Percentiles rank a stretch among this genome's conserved stretches.
phyloP scores from a whole-genome alignment of 2,329 filamentous ascomycete species.

The Epichloe uncinata region DNA sequence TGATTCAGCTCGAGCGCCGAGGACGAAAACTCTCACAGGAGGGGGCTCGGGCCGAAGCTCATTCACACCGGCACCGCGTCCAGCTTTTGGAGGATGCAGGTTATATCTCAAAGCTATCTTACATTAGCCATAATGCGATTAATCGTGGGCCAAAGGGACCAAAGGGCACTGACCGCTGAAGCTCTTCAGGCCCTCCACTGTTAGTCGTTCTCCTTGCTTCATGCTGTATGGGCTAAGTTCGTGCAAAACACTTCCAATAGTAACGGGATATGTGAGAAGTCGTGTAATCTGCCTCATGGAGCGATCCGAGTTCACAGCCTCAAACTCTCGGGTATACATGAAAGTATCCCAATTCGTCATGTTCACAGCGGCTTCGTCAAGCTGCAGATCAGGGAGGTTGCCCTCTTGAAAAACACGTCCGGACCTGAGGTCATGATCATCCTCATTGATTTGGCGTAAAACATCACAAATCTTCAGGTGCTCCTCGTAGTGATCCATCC shows the following conservation, averaged over 20 bases:
- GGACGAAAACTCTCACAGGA: constrained; percentile 79
- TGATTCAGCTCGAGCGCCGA: constrained; percentile 93
- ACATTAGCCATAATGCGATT: not conserved
- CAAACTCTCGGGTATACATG: constrained; percentile 81
- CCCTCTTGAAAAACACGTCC: constrained; percentile 91
- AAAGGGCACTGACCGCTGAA: constrained; percentile 59
- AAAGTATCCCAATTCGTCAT: constrained; percentile 99
- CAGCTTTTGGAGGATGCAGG: constrained; percentile 72
- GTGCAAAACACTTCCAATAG: constrained; percentile 81
- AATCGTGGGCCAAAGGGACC: not conserved
- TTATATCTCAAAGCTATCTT: constrained; percentile 73
- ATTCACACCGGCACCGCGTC: constrained; percentile 60
- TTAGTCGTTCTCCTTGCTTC: constrained; percentile 61
- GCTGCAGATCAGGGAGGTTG: constrained; percentile 70
- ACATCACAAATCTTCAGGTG: constrained; percentile 90
- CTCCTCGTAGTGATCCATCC: constrained; percentile 88
- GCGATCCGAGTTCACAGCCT: constrained; percentile 80
- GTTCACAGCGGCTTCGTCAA: constrained; percentile 87
- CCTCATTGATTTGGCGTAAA: constrained; percentile 86
- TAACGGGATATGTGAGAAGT: constrained; percentile 85
- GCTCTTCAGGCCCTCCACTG: constrained; percentile 81
- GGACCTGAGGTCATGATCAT: constrained; percentile 87
- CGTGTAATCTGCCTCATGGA: constrained; percentile 87
- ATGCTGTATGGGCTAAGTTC: constrained; percentile 89
- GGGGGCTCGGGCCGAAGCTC: constrained; percentile 75